Base-by-base conservation (phyloP, 345 rosid species). In the Citrus hindsii region DNA sequence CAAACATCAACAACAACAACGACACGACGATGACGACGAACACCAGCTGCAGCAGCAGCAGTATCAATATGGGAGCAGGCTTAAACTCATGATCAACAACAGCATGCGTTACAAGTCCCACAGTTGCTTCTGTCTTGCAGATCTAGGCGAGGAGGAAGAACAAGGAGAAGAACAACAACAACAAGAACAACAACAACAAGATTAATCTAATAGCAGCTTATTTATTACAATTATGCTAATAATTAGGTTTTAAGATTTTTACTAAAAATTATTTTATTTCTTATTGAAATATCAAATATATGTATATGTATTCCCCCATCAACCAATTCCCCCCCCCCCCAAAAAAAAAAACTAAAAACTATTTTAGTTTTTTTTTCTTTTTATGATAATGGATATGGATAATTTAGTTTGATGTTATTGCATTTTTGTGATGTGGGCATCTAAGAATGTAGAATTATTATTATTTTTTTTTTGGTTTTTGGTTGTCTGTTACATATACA, bases 111-210 rank as follows among this genome's bases (percentile, higher is more conserved):
- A 76, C 70, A 89, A 86, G 71, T 89, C 92, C 74, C 78, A 82
- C 27, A 90, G 94, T 77, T 92, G 93, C 80, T 94, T 91, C 76
- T 85, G 90, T 5, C 93, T 91, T 16, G 48, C 95, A 82, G 95
- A 92, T 92, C 88, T 87, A 84, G 86, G 85, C 38, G 90, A 88
- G 64, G 85, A 88, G 76, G 82, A 85, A 6, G 76, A 38, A 25
- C 56, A 42, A 46, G 51, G 2, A 46, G 16, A 3, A 46, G 5
- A 46, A 3, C 0, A 46, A 13, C 16, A 42, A 42, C 0, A 25
- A 25, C 27, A 25, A 46, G 4, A 3, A 46, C 1, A 46, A 3
- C 0, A 46, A 13, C 18, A 46, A 12, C 1, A 13, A 46, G 51
- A 46, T 46, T 46, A 46, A 46, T 13, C 14, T 13, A 46, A 3